phyloP scores from a whole-genome alignment of 768 basidiomycete genomes.

The Clitopilus passeckerianus region DNA sequence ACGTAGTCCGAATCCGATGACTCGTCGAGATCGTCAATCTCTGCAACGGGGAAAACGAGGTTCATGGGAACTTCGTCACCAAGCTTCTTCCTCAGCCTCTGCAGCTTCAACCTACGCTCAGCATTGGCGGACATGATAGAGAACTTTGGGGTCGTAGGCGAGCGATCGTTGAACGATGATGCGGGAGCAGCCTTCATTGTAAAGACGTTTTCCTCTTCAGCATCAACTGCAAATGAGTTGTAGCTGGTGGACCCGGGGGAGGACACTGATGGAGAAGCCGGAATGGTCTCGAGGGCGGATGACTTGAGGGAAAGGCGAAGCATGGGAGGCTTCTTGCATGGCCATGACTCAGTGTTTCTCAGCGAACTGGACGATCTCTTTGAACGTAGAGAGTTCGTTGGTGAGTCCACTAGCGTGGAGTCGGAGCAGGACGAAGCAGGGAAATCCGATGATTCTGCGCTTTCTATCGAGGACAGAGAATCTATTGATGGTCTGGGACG shows the following conservation, averaged over 20 bases:
- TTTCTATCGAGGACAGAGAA: conserved; percentile 15
- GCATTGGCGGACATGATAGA: conserved; percentile 33
- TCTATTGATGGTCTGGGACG: conserved; percentile 4
- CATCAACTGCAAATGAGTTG: not conserved
- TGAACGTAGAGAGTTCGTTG: conserved; percentile 8
- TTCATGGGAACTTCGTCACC: conserved; percentile 59
- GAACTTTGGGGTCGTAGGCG: conserved; percentile 30
- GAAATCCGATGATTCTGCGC: not conserved
- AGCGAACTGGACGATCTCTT: conserved; percentile 11
- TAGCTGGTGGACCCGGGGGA: conserved; percentile 10
- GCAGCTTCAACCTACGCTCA: conserved; percentile 55
- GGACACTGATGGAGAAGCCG: conserved; percentile 17
- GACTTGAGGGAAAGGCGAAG: conserved; percentile 16
- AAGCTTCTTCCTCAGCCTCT: conserved; percentile 53
- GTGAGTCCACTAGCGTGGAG: not conserved
- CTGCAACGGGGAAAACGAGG: conserved; percentile 46
- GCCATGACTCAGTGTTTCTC: conserved; percentile 7
- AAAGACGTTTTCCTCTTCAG: not conserved
- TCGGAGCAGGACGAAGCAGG: not conserved
- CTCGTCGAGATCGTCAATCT: not conserved
- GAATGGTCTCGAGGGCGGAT: conserved; percentile 22
- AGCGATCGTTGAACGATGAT: conserved; percentile 12
- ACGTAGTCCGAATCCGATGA: not conserved
- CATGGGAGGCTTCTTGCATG: conserved; percentile 8
- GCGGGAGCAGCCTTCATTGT: conserved; percentile 18